Base-by-base conservation (phyloP, 2,329 filamentous ascomycete species). In the Talaromyces sp. region DNA sequence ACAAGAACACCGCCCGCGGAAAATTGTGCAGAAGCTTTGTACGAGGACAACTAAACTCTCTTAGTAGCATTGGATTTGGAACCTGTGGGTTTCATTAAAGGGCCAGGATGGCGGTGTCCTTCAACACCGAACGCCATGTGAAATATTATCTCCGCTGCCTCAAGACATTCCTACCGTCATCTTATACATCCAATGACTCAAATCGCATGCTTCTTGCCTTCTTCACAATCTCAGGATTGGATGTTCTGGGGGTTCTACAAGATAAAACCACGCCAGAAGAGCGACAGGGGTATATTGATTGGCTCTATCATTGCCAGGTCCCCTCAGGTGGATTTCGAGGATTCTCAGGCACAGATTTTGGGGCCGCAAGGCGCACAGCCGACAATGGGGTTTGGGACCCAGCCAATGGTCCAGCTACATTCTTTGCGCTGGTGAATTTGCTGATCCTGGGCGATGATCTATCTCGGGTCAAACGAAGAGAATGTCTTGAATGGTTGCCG, bases 81-180 rank as follows among this genome's bases (percentile, higher is more conserved):
- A 5, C 13, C n/a, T 16, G 27, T 20, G 17, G 17, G n/a, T 22
- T 19, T 16, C 13, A 29, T 29, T 20, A 32, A 19, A 13, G n/a
- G 11, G 32, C 42, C 27, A 52, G 41, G 68, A 56, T 65, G 24
- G 64, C 64, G 30, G 51, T 64, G 16, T 49, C 51, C 17, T 70
- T 75, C 56, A 67, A 67, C 67, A 84, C 80, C 52, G 78, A 83
- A 43, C 82, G 81, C 52, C 94, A 99, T 71, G 79, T 94, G 69
- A 90, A 88, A 69, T 99, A 97, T 82, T 99, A 92, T 87, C 84
- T 91, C 61, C 87, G 92, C 69, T 97, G 93, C 71, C 82, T 94
- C 60, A 88, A 88, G 70, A 88, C 87, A 20, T 82, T 88, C 56
- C 85, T 99, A 6, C 94, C 94, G 0, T 82, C 86, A 41, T 81